A percentile compares a stretch with the other conserved stretches of the same genome.
Conservation (phyloP, 2,329 filamentous ascomycete genomes). For the Arthroderma uncinatum region DNA sequence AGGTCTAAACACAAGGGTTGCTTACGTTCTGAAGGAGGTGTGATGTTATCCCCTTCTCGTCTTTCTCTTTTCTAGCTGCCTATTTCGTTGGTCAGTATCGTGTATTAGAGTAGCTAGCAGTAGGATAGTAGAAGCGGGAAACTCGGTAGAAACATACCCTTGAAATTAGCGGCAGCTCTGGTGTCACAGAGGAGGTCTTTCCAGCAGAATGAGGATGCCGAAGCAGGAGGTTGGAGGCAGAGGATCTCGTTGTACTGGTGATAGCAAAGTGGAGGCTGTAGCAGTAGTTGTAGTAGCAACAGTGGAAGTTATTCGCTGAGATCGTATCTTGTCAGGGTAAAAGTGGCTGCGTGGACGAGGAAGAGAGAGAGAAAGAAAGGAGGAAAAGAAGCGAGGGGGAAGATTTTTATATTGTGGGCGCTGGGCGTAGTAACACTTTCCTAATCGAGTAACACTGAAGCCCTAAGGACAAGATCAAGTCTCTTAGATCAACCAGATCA, state of each 20-base stretch:
- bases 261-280: background rate
- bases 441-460: slow-evolving; percentile 3
- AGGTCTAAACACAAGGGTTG: background rate
- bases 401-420: background rate
- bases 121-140: too few species aligned
- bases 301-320: background rate
- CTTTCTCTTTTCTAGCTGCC: background rate
- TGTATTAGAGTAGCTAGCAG: background rate
- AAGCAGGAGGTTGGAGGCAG: background rate
- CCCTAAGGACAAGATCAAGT: slow-evolving; percentile 2
- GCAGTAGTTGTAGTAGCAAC: background rate
- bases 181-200: background rate
- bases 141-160: background rate
- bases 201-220: background rate
- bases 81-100: background rate
- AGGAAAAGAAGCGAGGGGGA: slow-evolving; percentile 8
- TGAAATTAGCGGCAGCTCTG: background rate
- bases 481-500: background rate
- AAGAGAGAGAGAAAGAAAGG: slow-evolving; percentile 5
- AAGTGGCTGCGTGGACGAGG: slow-evolving; percentile 8
- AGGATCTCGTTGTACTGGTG: background rate
- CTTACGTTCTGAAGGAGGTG: background rate
- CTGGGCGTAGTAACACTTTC: background rate
- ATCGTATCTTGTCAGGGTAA: background rate
- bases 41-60: background rate